These are phyloP conservation scores for Aspergillus hortae DNA, from an alignment of 2,329 filamentous ascomycete genomes.

Conservation along the genomic window DNA sequence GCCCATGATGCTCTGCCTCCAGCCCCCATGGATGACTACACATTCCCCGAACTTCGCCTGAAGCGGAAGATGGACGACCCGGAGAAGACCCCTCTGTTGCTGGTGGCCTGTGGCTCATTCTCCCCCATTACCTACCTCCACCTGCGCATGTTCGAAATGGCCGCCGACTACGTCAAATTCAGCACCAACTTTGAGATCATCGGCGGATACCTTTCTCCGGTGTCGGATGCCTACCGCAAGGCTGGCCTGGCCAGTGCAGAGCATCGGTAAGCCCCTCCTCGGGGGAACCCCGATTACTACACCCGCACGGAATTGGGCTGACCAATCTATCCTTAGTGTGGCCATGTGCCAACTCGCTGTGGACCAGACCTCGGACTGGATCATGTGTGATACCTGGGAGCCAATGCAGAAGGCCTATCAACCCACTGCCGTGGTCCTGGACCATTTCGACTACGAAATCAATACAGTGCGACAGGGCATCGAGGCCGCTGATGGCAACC, in stretches of 20 bases:
- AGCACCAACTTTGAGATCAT: constrained; percentile 78
- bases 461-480: constrained; percentile 75
- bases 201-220: constrained; percentile 80
- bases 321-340: constrained; percentile 46
- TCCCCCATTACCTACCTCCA: constrained; percentile 58
- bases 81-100: constrained; percentile 45
- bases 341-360: constrained; percentile 85
- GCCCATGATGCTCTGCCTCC: constrained; percentile 19
- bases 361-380: constrained; percentile 66
- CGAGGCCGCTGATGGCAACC: constrained; percentile 61
- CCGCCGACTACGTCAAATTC: constrained; percentile 72
- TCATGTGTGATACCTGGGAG: constrained; percentile 89
- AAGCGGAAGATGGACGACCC: constrained; percentile 46
- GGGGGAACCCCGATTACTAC: background rate
- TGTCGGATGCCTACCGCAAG: constrained; percentile 74
- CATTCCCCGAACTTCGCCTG: constrained; percentile 43
- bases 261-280: constrained; percentile 53
- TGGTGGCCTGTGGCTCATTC: constrained; percentile 58
- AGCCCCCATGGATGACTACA: constrained; percentile 39
- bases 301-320: background rate
- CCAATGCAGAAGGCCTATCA: constrained; percentile 80
- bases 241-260: constrained; percentile 69
- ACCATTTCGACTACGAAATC: constrained; percentile 88
- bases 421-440: constrained; percentile 82
- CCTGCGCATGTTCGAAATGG: constrained; percentile 85